phyloP scores from a whole-genome alignment of 345 rosid genomes.

The Aethionema arabicum region DNA sequence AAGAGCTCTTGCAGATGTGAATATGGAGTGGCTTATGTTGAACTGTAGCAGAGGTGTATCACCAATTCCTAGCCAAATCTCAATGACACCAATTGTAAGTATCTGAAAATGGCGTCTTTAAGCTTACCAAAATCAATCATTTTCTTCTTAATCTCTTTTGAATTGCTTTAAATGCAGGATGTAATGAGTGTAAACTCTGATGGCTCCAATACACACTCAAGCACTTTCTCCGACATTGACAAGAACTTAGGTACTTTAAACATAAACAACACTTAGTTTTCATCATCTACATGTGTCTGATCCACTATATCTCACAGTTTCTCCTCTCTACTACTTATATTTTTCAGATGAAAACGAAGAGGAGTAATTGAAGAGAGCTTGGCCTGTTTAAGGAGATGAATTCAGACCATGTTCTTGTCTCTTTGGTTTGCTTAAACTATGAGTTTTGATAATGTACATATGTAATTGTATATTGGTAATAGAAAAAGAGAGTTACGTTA shows the following conservation, averaged over 20 bases:
- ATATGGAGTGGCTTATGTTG: slow-evolving; percentile 35
- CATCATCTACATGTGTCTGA: slow-evolving; percentile 18
- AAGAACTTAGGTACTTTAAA: slow-evolving; percentile 31
- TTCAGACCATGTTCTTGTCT: slow-evolving; percentile 6
- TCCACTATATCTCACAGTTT: slow-evolving; percentile 20
- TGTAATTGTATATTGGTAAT: background rate
- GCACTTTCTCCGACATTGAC: slow-evolving; percentile 24
- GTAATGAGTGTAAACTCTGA: slow-evolving; percentile 40
- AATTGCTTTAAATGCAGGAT: slow-evolving; percentile 45
- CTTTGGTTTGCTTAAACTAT: slow-evolving; percentile 21
- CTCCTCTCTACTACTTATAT: background rate
- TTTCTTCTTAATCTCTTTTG: slow-evolving; percentile 14
- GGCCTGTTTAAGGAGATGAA: slow-evolving; percentile 12
- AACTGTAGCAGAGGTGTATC: slow-evolving; percentile 33
- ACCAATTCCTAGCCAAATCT: slow-evolving; percentile 35
- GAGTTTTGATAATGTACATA: slow-evolving; percentile 11
- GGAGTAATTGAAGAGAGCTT: slow-evolving; percentile 14
- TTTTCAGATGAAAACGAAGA: slow-evolving; percentile 33
- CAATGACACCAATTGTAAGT: slow-evolving; percentile 46
- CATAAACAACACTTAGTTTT: background rate
- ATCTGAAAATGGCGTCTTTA: background rate
- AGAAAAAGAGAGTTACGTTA: background rate
- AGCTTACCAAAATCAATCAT: background rate
- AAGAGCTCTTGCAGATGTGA: slow-evolving; percentile 61
- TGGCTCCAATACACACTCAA: slow-evolving; percentile 35